Conservation (phyloP, 495 filamentous ascomycete genomes). For the Xanthoparmelia taractica region DNA sequence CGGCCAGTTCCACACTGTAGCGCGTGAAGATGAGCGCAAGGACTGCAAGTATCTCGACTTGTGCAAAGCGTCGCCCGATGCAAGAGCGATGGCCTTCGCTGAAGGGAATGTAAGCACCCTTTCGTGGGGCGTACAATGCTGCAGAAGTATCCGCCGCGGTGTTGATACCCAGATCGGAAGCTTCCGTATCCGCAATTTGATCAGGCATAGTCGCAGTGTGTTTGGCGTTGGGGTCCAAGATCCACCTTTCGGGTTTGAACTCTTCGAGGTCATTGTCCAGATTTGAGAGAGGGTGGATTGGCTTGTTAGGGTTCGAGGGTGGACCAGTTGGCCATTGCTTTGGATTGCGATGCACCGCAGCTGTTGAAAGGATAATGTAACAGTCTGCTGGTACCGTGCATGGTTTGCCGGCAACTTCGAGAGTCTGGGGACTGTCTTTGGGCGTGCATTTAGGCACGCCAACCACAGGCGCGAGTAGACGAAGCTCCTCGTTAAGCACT, state of each 20-base stretch:
- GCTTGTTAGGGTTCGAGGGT: conserved; percentile 22
- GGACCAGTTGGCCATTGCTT: conserved; percentile 41
- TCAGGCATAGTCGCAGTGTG: conserved; percentile 5
- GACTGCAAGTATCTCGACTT: conserved; percentile 58
- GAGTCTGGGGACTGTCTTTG: conserved; percentile 38
- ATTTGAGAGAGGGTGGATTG: conserved; percentile 21
- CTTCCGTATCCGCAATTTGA: conserved; percentile 21
- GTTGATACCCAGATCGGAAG: conserved; percentile 7
- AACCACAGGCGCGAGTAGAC: conserved; percentile 53
- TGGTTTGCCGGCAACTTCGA: conserved; percentile 43
- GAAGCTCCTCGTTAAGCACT: conserved; percentile 59
- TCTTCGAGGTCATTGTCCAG: conserved; percentile 38
- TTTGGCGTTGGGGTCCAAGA: conserved; percentile 38
- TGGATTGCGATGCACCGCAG: conserved; percentile 52
- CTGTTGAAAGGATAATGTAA: conserved; percentile 40
- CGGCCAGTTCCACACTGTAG: conserved; percentile 59
- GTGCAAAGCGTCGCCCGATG: conserved; percentile 59
- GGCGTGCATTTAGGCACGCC: conserved; percentile 53
- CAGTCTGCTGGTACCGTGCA: conserved; percentile 43
- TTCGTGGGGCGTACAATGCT: conserved; percentile 47
- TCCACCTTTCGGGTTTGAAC: conserved; percentile 52
- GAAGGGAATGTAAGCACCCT: conserved; percentile 62
- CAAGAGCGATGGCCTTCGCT: conserved; percentile 61
- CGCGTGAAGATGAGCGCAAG: conserved; percentile 56
- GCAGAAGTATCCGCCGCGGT: conserved; percentile 39